Percentiles rank a stretch among this genome's conserved stretches.
phyloP scores from a whole-genome alignment of 2,329 filamentous ascomycete genomes.

The Hysterium pulicare region DNA sequence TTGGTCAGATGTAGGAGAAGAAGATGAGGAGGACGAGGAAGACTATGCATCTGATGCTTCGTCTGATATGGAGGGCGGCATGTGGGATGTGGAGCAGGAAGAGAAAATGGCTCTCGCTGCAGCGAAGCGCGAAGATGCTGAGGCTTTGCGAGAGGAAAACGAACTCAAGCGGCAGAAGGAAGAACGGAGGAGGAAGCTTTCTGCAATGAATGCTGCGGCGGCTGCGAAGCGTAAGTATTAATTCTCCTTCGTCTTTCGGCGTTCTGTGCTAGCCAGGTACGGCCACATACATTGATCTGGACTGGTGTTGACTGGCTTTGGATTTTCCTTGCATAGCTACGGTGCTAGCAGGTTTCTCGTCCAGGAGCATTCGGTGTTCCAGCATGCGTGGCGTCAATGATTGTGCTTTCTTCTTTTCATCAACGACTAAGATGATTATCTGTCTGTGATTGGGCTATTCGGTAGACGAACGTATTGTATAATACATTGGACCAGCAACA shows the following conservation, averaged over 20 bases:
- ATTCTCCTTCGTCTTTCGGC: background rate
- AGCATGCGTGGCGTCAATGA: conserved; percentile 2
- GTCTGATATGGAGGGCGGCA: conserved; percentile 75
- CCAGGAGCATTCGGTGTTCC: background rate
- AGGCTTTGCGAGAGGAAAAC: conserved; percentile 59
- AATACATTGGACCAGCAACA: too few relatives aligned
- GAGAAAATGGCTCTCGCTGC: conserved; percentile 60
- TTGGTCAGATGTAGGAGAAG: conserved; percentile 34
- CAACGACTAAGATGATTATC: too few relatives aligned
- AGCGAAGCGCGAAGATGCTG: conserved; percentile 65
- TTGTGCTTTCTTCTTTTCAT: conserved; percentile 3
- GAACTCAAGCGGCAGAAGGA: conserved; percentile 29
- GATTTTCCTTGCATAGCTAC: background rate
- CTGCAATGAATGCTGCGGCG: background rate
- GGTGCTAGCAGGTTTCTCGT: background rate
- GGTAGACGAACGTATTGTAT: too few relatives aligned
- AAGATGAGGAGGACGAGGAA: conserved; percentile 57
- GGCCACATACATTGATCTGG: background rate
- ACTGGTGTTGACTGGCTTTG: background rate
- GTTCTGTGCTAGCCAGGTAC: background rate
- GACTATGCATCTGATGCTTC: conserved; percentile 63
- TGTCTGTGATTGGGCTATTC: too few relatives aligned
- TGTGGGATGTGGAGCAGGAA: conserved; percentile 71
- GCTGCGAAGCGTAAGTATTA: background rate
- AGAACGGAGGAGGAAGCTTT: conserved; percentile 33